Conservation (phyloP, 768 basidiomycete species). For the Dictyophora rubrovolvata region DNA sequence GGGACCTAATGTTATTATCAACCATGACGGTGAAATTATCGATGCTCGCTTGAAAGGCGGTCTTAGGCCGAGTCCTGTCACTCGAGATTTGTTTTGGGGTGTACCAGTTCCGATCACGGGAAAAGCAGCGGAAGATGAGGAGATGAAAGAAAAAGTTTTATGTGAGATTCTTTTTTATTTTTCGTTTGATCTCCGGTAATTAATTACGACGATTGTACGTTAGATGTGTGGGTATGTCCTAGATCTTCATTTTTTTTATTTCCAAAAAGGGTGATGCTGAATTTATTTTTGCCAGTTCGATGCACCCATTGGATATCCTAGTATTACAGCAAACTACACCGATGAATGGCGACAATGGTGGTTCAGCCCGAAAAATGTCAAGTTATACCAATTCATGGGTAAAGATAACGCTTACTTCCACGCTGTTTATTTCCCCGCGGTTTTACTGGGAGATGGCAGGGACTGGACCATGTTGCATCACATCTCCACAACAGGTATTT, state of each 20-base stretch:
- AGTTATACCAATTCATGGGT: constrained; percentile 98
- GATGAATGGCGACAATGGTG: constrained; percentile 96
- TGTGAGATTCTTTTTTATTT: constrained; percentile 47
- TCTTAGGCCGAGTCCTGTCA: constrained; percentile 80
- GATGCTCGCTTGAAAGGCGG: constrained; percentile 83
- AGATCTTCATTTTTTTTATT: not conserved
- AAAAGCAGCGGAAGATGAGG: constrained; percentile 63
- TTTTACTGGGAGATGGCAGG: constrained; percentile 80
- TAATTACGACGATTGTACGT: not conserved
- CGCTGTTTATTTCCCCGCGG: constrained; percentile 87
- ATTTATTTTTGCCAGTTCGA: constrained; percentile 56
- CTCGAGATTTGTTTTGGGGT: constrained; percentile 92
- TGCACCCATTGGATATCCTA: constrained; percentile 92
- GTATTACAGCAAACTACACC: constrained; percentile 93
- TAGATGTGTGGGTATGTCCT: constrained; percentile 88
- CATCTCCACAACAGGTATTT: constrained; percentile 84
- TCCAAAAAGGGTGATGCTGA: not conserved
- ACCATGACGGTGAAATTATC: constrained; percentile 76
- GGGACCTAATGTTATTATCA: constrained; percentile 88
- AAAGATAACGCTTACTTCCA: constrained; percentile 99
- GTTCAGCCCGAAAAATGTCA: constrained; percentile 83
- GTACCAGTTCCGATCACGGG: constrained; percentile 71
- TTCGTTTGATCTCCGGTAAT: not conserved
- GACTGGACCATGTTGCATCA: constrained; percentile 93
- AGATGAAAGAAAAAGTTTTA: constrained; percentile 90